phyloP scores from a whole-genome alignment of 352 stramenopile genomes.

The Peronospora belbahrii region DNA sequence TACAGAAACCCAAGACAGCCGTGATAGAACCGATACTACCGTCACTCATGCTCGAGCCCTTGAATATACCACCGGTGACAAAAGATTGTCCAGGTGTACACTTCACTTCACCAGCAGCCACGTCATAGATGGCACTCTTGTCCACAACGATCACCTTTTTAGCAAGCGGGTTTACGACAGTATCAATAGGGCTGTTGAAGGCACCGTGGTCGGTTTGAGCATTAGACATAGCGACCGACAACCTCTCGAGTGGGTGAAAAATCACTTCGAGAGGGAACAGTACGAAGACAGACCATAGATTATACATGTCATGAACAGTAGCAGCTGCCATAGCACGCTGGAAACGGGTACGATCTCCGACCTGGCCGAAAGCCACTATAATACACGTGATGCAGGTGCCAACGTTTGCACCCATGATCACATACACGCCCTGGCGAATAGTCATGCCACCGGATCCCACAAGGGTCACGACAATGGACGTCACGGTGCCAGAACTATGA shows the following conservation, averaged over 20 bases:
- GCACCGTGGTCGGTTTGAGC: conserved; percentile 25
- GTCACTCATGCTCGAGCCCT: conserved; percentile 27
- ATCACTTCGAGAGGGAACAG: conserved; percentile 67
- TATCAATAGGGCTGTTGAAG: conserved; percentile 39
- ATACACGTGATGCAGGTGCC: conserved; percentile 87
- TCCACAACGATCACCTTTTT: conserved; percentile 31
- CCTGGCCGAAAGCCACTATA: conserved; percentile 86
- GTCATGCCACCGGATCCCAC: conserved; percentile 60
- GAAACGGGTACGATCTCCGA: conserved; percentile 61
- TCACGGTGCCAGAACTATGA: conserved; percentile 73
- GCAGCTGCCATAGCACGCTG: conserved; percentile 53
- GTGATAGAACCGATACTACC: conserved; percentile 39
- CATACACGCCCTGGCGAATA: conserved; percentile 80
- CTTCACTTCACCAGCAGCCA: conserved; percentile 21
- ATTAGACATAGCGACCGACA: conserved; percentile 40
- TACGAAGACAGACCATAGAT: conserved; percentile 76
- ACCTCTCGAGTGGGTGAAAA: conserved; percentile 48
- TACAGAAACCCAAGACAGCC: conserved; percentile 36
- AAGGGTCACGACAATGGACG: conserved; percentile 67
- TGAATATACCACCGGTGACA: conserved; percentile 33
- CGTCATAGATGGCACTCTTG: conserved; percentile 32
- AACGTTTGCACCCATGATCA: conserved; percentile 91
- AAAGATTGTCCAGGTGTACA: conserved; percentile 29
- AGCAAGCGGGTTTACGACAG: conserved; percentile 33
- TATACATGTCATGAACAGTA: conserved; percentile 78